Percentiles rank a stretch among this genome's conserved stretches.
Evolutionary conservation across 2,329 filamentous ascomycete species (phyloP).

Genomic region (Amauroascus niger): DNA sequence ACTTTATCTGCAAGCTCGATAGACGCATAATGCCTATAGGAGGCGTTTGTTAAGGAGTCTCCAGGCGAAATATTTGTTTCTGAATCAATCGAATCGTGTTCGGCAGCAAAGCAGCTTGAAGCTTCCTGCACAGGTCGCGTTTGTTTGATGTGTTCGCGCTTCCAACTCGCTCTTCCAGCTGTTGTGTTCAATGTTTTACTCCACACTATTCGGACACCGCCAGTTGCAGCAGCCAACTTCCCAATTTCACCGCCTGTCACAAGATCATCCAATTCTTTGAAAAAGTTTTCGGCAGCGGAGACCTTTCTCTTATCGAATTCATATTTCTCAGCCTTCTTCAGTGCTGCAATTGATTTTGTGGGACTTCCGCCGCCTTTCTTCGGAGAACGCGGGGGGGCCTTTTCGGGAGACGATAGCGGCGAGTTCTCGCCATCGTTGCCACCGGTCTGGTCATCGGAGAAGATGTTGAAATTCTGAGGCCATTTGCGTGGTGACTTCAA

Average conservation of each 20-base stretch:
- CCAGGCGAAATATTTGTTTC: not conserved
- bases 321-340: slow-evolving; percentile 37
- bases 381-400: slow-evolving; percentile 19
- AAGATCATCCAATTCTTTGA: slow-evolving; percentile 46
- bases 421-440: slow-evolving; percentile 17
- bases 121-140: slow-evolving; percentile 10
- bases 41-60: not conserved
- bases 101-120: slow-evolving; percentile 7
- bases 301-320: slow-evolving; percentile 47
- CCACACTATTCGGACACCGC: slow-evolving; percentile 52
- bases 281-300: slow-evolving; percentile 44
- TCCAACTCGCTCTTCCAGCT: slow-evolving; percentile 61
- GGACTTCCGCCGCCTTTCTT: slow-evolving; percentile 24
- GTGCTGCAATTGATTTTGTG: slow-evolving; percentile 20
- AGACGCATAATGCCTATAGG: slow-evolving; percentile 50
- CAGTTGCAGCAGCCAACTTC: slow-evolving; percentile 41
- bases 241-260: slow-evolving; percentile 44
- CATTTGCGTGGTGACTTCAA: slow-evolving; percentile 15
- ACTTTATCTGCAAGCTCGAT: slow-evolving; percentile 88
- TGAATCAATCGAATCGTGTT: slow-evolving; percentile 14
- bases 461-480: slow-evolving; percentile 22
- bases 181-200: slow-evolving; percentile 54
- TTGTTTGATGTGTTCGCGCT: slow-evolving; percentile 40
- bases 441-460: slow-evolving; percentile 32
- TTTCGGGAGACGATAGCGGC: slow-evolving; percentile 29